Percentiles rank a stretch among this genome's conserved stretches.
Evolutionary conservation across 768 basidiomycete species (phyloP).

Genomic region (Amanita pallidorosea): DNA sequence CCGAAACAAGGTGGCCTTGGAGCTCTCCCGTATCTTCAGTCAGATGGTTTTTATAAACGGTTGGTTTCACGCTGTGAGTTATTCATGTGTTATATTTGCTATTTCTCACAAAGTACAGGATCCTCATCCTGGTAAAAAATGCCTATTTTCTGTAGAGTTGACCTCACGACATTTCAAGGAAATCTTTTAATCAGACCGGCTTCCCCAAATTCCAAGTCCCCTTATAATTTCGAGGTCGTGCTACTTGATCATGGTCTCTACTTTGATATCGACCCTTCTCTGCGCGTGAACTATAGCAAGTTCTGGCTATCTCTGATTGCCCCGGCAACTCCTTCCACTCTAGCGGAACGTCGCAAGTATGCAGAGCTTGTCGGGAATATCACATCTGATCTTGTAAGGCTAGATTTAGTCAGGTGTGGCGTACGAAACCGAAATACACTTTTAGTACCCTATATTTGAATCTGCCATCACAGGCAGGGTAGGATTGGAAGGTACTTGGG

Average conservation of each 20-base stretch:
- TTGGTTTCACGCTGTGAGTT: conserved; percentile 72
- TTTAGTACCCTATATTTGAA: conserved; percentile 87
- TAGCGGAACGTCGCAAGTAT: conserved; percentile 69
- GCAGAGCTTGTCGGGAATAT: conserved; percentile 90
- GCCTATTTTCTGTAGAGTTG: neutral
- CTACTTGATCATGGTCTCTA: conserved; percentile 91
- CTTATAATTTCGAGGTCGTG: conserved; percentile 94
- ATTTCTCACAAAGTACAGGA: conserved; percentile 35
- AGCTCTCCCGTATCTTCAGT: conserved; percentile 83
- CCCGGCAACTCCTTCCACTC: conserved; percentile 51
- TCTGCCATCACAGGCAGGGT: conserved; percentile 89
- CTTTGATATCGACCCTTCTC: conserved; percentile 74
- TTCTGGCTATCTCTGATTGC: conserved; percentile 88
- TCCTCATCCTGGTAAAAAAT: conserved; percentile 64
- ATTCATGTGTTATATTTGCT: conserved; percentile 3
- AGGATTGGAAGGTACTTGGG: conserved; percentile 54
- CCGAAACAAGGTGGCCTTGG: conserved; percentile 86
- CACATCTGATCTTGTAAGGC: conserved; percentile 67
- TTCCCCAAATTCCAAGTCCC: conserved; percentile 49
- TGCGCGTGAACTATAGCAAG: conserved; percentile 78
- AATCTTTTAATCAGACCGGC: conserved; percentile 87
- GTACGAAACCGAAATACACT: neutral
- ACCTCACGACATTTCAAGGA: conserved; percentile 29
- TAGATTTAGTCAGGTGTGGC: neutral
- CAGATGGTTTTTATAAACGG: conserved; percentile 96